Percentiles rank a stretch among this genome's conserved stretches.
phyloP scores from a whole-genome alignment of 371 early-diverging fungal species.

The Mucor irregularis region DNA sequence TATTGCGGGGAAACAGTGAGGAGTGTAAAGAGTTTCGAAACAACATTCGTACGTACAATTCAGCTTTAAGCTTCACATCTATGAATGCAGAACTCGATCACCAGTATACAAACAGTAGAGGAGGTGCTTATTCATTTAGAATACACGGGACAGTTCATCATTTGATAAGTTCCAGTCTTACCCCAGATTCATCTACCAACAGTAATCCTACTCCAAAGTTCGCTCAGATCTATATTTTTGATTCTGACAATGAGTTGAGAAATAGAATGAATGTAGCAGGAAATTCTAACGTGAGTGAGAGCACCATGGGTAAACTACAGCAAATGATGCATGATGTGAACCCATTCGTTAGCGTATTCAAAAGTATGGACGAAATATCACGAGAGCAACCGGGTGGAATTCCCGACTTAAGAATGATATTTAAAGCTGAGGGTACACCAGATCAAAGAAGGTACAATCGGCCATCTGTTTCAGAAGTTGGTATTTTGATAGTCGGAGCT shows the following conservation, averaged over 20 bases:
- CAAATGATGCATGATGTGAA: slow-evolving; percentile 1
- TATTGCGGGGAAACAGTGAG: not conserved
- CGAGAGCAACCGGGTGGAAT: not conserved
- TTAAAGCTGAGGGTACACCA: too few species aligned
- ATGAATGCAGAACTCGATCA: not conserved
- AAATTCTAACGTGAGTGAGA: not conserved
- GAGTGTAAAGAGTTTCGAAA: not conserved
- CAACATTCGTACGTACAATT: slow-evolving; percentile 1
- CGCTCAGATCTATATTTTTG: slow-evolving; percentile 7
- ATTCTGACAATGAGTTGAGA: not conserved
- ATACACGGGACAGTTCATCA: not conserved
- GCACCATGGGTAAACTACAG: too few species aligned
- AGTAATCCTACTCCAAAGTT: not conserved
- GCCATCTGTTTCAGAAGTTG: not conserved
- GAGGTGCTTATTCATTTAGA: not conserved
- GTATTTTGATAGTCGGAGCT: not conserved
- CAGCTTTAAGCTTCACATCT: slow-evolving; percentile 1
- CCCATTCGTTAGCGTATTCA: not conserved
- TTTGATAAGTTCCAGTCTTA: not conserved
- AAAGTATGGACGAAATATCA: not conserved
- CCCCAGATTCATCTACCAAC: too few species aligned
- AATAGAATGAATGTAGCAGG: not conserved
- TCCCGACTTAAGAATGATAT: not conserved
- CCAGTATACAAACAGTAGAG: not conserved
- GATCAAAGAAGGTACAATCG: not conserved